phyloP scores from a whole-genome alignment of 2,329 filamentous ascomycete species.

The Calonectria pseudoreteaudii region DNA sequence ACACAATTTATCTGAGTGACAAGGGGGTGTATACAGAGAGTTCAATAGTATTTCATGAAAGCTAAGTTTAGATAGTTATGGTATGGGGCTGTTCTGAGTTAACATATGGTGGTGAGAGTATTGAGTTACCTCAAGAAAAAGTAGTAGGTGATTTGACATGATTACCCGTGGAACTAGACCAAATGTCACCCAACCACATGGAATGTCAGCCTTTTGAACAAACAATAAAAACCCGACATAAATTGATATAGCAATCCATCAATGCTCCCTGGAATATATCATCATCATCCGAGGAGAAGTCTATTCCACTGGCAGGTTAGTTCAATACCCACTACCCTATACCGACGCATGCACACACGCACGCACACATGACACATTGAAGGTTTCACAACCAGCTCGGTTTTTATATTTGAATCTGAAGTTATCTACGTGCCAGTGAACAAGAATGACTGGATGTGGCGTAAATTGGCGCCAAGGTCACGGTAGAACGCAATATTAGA shows the following conservation, averaged over 20 bases:
- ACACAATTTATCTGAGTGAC: neutral
- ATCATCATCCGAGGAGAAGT: neutral
- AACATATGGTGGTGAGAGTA: neutral
- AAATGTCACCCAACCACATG: neutral
- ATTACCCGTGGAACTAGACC: neutral
- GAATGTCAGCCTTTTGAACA: neutral
- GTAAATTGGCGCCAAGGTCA: no score
- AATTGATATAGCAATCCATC: neutral
- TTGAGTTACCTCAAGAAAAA: no score
- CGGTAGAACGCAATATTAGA: neutral
- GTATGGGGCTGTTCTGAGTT: neutral
- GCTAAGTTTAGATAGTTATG: neutral
- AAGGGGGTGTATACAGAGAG: no score
- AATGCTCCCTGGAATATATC: neutral
- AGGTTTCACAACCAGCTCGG: neutral
- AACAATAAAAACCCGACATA: no score
- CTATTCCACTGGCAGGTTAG: neutral
- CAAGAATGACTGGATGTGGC: no score
- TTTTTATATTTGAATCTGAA: neutral
- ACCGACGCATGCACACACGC: no score
- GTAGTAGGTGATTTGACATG: neutral
- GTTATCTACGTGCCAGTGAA: neutral
- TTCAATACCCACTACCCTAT: neutral
- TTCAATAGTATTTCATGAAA: neutral
- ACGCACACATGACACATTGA: neutral